A percentile compares a stretch with the other conserved stretches of the same genome.
Evolutionary conservation across 2,329 filamentous ascomycete genomes (phyloP).

Genomic region (Neopestalotiopsis sp.): DNA sequence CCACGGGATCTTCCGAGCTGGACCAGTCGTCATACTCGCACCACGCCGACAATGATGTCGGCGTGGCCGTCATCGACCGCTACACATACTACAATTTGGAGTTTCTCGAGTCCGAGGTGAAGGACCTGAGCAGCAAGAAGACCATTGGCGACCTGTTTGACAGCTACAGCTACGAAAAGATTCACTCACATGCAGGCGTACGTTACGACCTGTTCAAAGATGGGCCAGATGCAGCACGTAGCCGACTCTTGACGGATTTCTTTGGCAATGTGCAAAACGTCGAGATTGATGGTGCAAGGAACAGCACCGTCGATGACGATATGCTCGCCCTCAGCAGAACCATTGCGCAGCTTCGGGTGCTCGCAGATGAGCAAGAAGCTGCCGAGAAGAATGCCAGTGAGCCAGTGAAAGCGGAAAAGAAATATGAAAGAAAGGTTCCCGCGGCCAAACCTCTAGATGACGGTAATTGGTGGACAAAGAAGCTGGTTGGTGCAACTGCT

Average conservation of each 20-base stretch:
- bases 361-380: slow-evolving; percentile 51
- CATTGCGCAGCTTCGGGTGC: slow-evolving; percentile 59
- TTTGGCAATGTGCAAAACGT: slow-evolving; percentile 98
- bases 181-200: slow-evolving; percentile 90
- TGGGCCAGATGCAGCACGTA: slow-evolving; percentile 77
- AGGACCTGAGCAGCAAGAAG: slow-evolving; percentile 83
- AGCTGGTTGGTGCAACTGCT: slow-evolving; percentile 64
- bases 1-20: slow-evolving; percentile 93
- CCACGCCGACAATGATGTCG: slow-evolving; percentile 97
- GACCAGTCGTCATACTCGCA: slow-evolving; percentile 97
- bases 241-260: slow-evolving; percentile 90
- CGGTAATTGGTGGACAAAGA: slow-evolving; percentile 72
- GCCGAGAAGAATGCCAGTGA: slow-evolving; percentile 35
- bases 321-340: slow-evolving; percentile 76
- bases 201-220: slow-evolving; percentile 95
- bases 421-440: slow-evolving; percentile 44
- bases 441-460: slow-evolving; percentile 68
- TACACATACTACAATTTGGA: slow-evolving; percentile 99
- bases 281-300: slow-evolving; percentile 75
- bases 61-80: slow-evolving; percentile 96
- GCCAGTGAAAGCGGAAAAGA: slow-evolving; percentile 25
- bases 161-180: slow-evolving; percentile 93
- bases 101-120: slow-evolving; percentile 90
- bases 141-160: slow-evolving; percentile 95
- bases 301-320: slow-evolving; percentile 71